Evolutionary conservation across 108 stramenopile species (phyloP).

Genomic region (Nitzschia putrida): DNA sequence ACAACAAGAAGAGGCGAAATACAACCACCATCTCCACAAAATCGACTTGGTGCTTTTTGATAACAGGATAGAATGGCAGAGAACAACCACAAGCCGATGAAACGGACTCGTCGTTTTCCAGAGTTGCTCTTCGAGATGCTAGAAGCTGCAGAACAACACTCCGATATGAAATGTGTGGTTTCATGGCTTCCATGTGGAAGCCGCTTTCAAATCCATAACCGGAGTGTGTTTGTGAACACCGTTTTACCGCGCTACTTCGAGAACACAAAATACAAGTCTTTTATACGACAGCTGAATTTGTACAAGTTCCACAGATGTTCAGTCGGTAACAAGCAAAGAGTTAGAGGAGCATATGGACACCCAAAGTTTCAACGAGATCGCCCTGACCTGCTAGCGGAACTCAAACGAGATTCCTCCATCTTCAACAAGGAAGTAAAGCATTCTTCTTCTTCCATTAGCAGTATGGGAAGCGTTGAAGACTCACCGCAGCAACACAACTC

Average conservation of each 20-base stretch:
- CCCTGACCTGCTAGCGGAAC: background rate
- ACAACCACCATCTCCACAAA: no score
- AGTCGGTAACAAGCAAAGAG: background rate
- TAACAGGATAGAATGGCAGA: no score
- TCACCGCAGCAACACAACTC: background rate
- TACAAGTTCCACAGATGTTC: constrained; percentile 27
- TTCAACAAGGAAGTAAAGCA: no score
- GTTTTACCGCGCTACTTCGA: constrained; percentile 37
- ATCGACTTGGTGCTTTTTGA: no score
- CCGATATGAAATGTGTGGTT: constrained; percentile 21
- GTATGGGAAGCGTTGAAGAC: background rate
- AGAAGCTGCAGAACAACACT: constrained; percentile 31
- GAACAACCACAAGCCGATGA: no score
- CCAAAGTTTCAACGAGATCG: constrained; percentile 8
- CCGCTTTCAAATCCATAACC: constrained; percentile 40
- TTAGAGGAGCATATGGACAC: constrained; percentile 2
- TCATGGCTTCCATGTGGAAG: constrained; percentile 36
- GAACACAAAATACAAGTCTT: constrained; percentile 53
- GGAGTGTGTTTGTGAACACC: constrained; percentile 10
- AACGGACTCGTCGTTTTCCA: constrained; percentile 38
- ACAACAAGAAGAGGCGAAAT: no score
- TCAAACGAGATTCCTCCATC: background rate
- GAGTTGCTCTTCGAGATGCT: constrained; percentile 53
- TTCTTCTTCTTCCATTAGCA: background rate
- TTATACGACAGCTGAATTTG: constrained; percentile 55